Base-by-base conservation (phyloP, 345 rosid species). In the Linum tenue region DNA sequence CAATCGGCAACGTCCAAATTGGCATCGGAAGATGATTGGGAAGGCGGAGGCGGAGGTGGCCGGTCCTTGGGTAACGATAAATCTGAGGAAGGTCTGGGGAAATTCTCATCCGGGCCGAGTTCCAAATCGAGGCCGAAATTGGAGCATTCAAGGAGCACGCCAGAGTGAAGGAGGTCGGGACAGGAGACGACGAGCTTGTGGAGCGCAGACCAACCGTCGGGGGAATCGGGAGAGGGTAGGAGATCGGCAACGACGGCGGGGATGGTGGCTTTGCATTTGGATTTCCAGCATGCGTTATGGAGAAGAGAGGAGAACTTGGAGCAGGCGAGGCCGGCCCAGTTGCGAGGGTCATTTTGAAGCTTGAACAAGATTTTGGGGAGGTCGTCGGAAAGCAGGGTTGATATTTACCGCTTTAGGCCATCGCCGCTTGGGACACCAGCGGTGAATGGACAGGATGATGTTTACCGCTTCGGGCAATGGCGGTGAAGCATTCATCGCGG, bases 101-200 rank as follows among this genome's bases (percentile, higher is more conserved):
- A 78, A 62, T 76, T 70, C 35, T 77, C 75, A 51, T 88, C 88
- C 11, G 95, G 92, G 60, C 97, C 99, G 56, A 94, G 79, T 64
- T 94, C 97, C 60, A 90, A 95, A 57, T 92, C 94, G 43, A 90
- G 77, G 65, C 98, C 98, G 70, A 92, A 92, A 73, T 92, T 97
- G 43, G 98, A 88, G 82, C 86, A 77, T 56, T 92, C 96, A 4
- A 92, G 90, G 66, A 90, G 88, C 66, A 90, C 77, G 60, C 98
- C 97, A 22, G 97, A 76, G 79, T 88, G 98, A 77, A 65, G 76
- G 72, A 84, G 87, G 16, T 96, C 98, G 3, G 97, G 98, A 74
- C 97, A 91, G 77, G 92, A 90, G 58, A 94, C 90, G 64, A 88
- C 75, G 62, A 91, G 87, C 79, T 85, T 90, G 78, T 75, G 70